Percentiles rank a stretch among this genome's conserved stretches.
These are phyloP conservation scores for Kewa caespitosa DNA, from an alignment of 179 eudicot species.

Conservation along the genomic window DNA sequence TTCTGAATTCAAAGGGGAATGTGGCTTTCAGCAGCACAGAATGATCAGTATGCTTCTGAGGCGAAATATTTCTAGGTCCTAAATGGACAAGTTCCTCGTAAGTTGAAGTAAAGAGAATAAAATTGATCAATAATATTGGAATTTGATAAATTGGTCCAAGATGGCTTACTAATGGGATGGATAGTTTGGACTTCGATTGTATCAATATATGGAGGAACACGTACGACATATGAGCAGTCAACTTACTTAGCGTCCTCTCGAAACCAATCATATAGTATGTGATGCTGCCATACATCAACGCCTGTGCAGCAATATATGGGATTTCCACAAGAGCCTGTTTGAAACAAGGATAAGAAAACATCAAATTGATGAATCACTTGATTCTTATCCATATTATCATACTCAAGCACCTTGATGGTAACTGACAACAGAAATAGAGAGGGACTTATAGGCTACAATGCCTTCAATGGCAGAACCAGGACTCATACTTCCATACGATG, in stretches of 20 bases:
- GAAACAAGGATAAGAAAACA: conserved; percentile 12
- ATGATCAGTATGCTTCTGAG: neutral
- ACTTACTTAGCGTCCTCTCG: conserved; percentile 62
- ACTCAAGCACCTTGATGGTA: neutral
- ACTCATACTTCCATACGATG: neutral
- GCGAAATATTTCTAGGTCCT: neutral
- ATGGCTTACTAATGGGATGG: no score
- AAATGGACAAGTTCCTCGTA: no score
- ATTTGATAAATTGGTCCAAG: no score
- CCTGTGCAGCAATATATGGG: conserved; percentile 71
- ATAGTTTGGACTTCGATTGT: no score
- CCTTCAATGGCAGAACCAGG: neutral
- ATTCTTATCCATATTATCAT: neutral
- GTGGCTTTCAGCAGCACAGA: neutral
- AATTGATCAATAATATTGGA: no score
- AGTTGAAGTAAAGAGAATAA: neutral
- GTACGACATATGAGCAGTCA: neutral
- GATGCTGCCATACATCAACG: conserved; percentile 61
- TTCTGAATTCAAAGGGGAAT: neutral
- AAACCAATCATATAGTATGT: conserved; percentile 88
- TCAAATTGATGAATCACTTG: neutral
- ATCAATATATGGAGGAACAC: neutral
- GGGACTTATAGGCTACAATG: neutral
- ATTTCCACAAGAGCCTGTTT: conserved; percentile 80
- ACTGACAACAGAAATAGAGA: neutral